These are phyloP conservation scores for Cytauxzoon felis DNA, from an alignment of 169 alveolate genomes.

Conservation along the genomic window DNA sequence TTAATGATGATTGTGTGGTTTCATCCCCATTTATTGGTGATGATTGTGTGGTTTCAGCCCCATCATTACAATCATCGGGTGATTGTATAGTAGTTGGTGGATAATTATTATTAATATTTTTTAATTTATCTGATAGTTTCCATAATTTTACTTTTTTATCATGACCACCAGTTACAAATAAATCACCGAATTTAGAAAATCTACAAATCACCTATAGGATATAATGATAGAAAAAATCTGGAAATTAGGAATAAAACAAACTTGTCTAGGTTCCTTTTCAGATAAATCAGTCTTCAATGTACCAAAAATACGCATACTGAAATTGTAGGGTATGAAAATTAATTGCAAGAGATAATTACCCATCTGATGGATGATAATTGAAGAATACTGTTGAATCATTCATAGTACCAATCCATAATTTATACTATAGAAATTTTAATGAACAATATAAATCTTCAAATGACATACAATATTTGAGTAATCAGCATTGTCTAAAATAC, in stretches of 20 bases:
- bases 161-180: constrained; percentile 68
- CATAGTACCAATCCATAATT: constrained; percentile 74
- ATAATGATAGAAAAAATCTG: neutral
- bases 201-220: constrained; percentile 20
- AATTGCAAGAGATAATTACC: neutral
- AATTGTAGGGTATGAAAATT: constrained; percentile 21
- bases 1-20: neutral
- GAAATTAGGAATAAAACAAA: neutral
- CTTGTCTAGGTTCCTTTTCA: constrained; percentile 61
- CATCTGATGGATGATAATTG: constrained; percentile 28
- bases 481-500: constrained; percentile 44
- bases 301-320: constrained; percentile 57
- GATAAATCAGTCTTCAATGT: constrained; percentile 51
- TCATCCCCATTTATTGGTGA: neutral
- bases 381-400: constrained; percentile 63
- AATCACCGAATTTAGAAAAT: constrained; percentile 29
- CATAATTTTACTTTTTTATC: constrained; percentile 68
- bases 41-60: neutral
- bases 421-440: constrained; percentile 33
- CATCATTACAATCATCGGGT: neutral
- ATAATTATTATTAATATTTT: constrained; percentile 4
- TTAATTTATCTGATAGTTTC: constrained; percentile 44
- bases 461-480: constrained; percentile 9
- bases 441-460: neutral
- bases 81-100: neutral